Conservation (phyloP, 768 basidiomycete species). For the Agaricus blazei region DNA sequence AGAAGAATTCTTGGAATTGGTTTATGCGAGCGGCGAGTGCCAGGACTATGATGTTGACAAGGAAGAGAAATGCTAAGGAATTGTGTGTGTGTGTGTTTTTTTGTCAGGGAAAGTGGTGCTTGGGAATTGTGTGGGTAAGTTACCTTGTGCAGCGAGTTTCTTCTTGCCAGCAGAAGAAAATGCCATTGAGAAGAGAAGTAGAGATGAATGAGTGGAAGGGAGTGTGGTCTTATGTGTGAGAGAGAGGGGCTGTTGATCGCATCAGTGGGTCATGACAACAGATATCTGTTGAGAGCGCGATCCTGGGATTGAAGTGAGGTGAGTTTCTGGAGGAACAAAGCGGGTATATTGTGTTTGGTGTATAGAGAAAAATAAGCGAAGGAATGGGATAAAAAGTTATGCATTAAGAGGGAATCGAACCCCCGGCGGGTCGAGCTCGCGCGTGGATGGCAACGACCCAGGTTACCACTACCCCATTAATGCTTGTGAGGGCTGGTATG, state of each 20-base stretch:
- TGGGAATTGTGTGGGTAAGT: background rate
- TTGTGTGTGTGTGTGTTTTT: background rate
- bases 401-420: slow-evolving; percentile 88
- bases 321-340: no score
- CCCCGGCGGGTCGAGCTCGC: slow-evolving; percentile 71
- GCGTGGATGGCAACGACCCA: slow-evolving; percentile 15
- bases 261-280: background rate
- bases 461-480: slow-evolving; percentile 18
- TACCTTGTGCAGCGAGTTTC: slow-evolving; percentile 25
- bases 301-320: background rate
- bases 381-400: slow-evolving; percentile 15
- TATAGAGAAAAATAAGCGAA: background rate
- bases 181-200: slow-evolving; percentile 2
- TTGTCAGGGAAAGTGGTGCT: background rate
- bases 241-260: background rate
- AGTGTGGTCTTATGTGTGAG: background rate
- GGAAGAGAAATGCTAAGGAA: slow-evolving; percentile 33
- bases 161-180: slow-evolving; percentile 23
- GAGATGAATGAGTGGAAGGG: slow-evolving; percentile 7
- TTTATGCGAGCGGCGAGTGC: slow-evolving; percentile 51
- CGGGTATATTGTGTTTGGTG: background rate
- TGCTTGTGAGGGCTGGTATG: background rate
- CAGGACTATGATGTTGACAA: slow-evolving; percentile 45
- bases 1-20: slow-evolving; percentile 55
- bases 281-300: background rate